Base-by-base conservation (phyloP, 192 early-diverging fungal genomes). In the Backusella sp. region DNA sequence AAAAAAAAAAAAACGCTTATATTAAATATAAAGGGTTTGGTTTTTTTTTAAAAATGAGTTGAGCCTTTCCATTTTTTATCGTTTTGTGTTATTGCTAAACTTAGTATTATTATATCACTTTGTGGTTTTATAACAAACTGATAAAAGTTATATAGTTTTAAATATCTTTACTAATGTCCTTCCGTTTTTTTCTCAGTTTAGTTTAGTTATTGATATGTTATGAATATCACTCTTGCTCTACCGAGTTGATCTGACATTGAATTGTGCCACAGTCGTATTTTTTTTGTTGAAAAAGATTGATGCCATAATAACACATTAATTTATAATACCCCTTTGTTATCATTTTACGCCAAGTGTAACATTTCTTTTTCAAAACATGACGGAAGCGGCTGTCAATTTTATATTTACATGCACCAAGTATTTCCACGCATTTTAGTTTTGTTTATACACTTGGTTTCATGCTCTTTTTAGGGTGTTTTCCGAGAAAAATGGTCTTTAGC, bases 271-370 rank as follows among this genome's bases (percentile, higher is more conserved):
- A 26, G 11, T 7, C 11, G 21, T 59, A 6, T 49, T 59, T 59
- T n/a, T 59, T 7, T 59, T 23, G 9, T 23, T 23, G 23, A 11
- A 23, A 53, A 53, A 23, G 17, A 11, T 62, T 62, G 56, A 62
- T 28, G 12, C 56, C 56, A 62, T 62, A 62, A 56, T 14, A 56
- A 28, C 23, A 62, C 21, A 62, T 62, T 12, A 12, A 12, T 62
- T 30, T 62, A 14, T 62, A 26, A 62, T 4, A 62, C 56, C 56
- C 56, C 56, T 62, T 62, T 62, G 11, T 62, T 28, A 49, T 49
- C 6, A n/a, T 14, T 62, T 62, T 62, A 62, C 56, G 56, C 56
- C 56, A 62, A 62, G 56, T 62, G 56, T 62, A 62, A 62, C 56
- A 4, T 11, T 53, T 21, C 9, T 8, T 11, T 39, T 39, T 11